phyloP scores from a whole-genome alignment of 2,329 filamentous ascomycete species.

The Helotiales sp. region DNA sequence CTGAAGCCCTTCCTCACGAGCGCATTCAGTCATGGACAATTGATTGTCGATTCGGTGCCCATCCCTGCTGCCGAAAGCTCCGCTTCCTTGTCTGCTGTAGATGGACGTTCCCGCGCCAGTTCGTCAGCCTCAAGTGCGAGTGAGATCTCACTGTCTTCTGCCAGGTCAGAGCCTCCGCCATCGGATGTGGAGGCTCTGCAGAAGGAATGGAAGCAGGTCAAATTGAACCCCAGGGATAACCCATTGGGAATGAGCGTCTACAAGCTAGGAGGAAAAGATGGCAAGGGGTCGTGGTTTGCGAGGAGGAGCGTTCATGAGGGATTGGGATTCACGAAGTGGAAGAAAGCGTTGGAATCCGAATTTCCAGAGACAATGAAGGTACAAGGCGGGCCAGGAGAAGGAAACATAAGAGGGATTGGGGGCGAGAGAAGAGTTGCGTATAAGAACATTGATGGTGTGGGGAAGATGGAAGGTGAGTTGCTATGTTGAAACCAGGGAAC shows the following conservation, averaged over 20 bases:
- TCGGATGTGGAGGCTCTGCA: slow-evolving; percentile 61
- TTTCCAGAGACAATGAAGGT: slow-evolving; percentile 76
- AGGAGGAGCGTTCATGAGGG: slow-evolving; percentile 80
- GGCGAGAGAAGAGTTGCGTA: slow-evolving; percentile 74
- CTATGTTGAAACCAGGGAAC: background rate
- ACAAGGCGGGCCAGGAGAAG: slow-evolving; percentile 67
- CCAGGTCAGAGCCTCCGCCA: slow-evolving; percentile 40
- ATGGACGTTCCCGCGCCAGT: slow-evolving; percentile 56
- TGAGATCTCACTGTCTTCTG: slow-evolving; percentile 52
- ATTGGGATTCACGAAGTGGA: slow-evolving; percentile 75
- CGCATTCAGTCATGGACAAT: slow-evolving; percentile 67
- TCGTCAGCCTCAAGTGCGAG: slow-evolving; percentile 46
- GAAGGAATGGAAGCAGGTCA: slow-evolving; percentile 82
- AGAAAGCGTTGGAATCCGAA: slow-evolving; percentile 73
- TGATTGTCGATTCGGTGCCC: slow-evolving; percentile 77
- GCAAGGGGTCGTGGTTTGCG: slow-evolving; percentile 87
- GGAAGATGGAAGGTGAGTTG: slow-evolving; percentile 60
- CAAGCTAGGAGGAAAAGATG: slow-evolving; percentile 77
- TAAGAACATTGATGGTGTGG: slow-evolving; percentile 53
- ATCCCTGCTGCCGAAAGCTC: slow-evolving; percentile 46
- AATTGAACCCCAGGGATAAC: slow-evolving; percentile 70
- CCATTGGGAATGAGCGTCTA: slow-evolving; percentile 76
- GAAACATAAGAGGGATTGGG: slow-evolving; percentile 81
- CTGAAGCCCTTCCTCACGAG: slow-evolving; percentile 54
- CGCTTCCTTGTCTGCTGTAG: slow-evolving; percentile 42